Base-by-base conservation (phyloP, 75 land plant species). In the Isoetes taiwanensis region DNA sequence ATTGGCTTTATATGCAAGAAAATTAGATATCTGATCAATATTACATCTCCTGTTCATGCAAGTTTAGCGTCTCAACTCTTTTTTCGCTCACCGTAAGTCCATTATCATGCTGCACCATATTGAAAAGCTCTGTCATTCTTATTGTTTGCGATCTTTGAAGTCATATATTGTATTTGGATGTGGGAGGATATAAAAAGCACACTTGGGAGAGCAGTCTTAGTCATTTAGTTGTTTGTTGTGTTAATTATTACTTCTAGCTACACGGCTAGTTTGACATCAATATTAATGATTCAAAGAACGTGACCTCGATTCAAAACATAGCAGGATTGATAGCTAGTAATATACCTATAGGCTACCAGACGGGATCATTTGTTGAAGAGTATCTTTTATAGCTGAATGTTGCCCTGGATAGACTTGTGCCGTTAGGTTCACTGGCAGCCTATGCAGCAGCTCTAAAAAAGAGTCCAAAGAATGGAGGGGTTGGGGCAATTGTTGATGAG, bases 161-260 rank as follows among this genome's bases (percentile, higher is more conserved):
- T n/a, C n/a, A n/a, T n/a, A n/a, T n/a, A n/a, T n/a, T n/a, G n/a
- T n/a, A n/a, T n/a, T n/a, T n/a, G n/a, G n/a, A 28, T 75, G 85
- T 90, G 76, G 66, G 90, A 85, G 63, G 73, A 79, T 8, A 71
- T 68, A 27, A 68, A 74, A 34, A 89, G 90, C 72, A 68, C 71
- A 14, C 62, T 89, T 24, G 96, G 86, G 24, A 78, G 96, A 24
- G 43, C 73, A n/a, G 85, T 89, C 31, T 75, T 89, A 0, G 59
- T 89, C 43, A 78, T 85, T 35, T 89, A 90, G 96, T 75, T 89
- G 8, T 89, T 89, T 71, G 96, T 85, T 14, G 86, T 89, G 50
- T n/a, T n/a, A n/a, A n/a, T n/a, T n/a, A n/a, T n/a, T n/a, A n/a
- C n/a, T n/a, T n/a, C n/a, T n/a, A n/a, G n/a, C n/a, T n/a, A n/a